Evolutionary conservation across 352 stramenopile species (phyloP).

Genomic region (Stramenopiles sp.): DNA sequence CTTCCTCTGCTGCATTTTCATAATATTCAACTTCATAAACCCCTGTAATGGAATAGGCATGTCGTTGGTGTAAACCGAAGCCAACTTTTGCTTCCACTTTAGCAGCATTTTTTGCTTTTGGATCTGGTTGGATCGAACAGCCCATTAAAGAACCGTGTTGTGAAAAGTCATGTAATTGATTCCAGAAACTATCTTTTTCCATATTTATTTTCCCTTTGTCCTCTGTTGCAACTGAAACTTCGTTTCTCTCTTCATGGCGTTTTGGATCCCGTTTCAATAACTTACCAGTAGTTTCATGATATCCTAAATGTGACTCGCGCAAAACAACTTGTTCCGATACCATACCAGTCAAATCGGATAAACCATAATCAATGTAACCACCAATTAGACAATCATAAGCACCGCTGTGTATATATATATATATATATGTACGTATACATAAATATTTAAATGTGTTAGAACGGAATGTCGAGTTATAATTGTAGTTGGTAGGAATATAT

Average conservation of each 20-base stretch:
- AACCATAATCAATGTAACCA: conserved; percentile 57
- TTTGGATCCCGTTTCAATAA: conserved; percentile 17
- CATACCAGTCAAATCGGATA: conserved; percentile 66
- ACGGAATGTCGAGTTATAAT: no score
- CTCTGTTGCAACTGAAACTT: no score
- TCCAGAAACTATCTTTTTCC: conserved; percentile 49
- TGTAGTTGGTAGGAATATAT: no score
- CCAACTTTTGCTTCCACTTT: no score
- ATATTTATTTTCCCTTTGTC: no score
- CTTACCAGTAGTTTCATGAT: conserved; percentile 12
- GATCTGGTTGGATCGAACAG: conserved; percentile 56
- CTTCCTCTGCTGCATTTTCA: no score
- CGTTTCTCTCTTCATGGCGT: neutral
- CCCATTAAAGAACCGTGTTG: conserved; percentile 60
- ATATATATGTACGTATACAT: no score
- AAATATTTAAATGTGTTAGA: no score
- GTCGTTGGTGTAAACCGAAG: no score
- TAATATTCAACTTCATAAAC: no score
- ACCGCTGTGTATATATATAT: no score
- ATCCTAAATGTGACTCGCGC: conserved; percentile 34
- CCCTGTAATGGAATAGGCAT: no score
- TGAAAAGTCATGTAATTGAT: conserved; percentile 47
- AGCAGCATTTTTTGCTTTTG: conserved; percentile 36
- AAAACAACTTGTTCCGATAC: conserved; percentile 62
- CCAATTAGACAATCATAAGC: conserved; percentile 62